Percentiles rank a stretch among this genome's conserved stretches.
These are phyloP conservation scores for Candida suzukii DNA, from an alignment of 805 yeast genomes.

Conservation along the genomic window DNA sequence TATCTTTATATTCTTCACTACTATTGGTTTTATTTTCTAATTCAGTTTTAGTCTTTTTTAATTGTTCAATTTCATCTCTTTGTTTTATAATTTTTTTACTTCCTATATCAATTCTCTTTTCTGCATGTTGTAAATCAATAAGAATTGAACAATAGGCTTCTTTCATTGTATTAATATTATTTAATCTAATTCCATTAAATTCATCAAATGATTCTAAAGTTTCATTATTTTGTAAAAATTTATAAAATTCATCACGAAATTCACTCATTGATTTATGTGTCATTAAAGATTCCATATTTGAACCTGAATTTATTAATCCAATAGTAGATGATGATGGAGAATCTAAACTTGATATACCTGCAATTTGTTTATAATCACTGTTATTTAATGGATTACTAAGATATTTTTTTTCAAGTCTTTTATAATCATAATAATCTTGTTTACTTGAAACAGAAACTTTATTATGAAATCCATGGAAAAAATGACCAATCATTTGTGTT, in stretches of 20 bases:
- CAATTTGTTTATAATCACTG: slow-evolving; percentile 20
- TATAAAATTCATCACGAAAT: slow-evolving; percentile 40
- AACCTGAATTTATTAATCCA: slow-evolving; percentile 6
- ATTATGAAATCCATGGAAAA: slow-evolving; percentile 18
- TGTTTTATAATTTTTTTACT: slow-evolving; percentile 13
- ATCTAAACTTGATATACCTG: slow-evolving; percentile 30
- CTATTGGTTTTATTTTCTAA: slow-evolving; percentile 14
- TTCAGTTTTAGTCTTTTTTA: slow-evolving; percentile 22
- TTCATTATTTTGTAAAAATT: slow-evolving; percentile 32
- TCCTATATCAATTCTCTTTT: slow-evolving; percentile 26
- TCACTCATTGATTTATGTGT: slow-evolving; percentile 61
- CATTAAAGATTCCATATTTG: slow-evolving; percentile 32
- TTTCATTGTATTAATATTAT: slow-evolving; percentile 35
- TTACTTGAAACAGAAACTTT: slow-evolving; percentile 10
- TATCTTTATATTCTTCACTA: neutral
- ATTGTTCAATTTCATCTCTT: slow-evolving; percentile 16
- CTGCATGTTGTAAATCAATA: slow-evolving; percentile 34
- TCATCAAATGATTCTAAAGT: slow-evolving; percentile 42
- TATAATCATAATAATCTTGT: slow-evolving; percentile 45
- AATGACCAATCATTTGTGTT: slow-evolving; percentile 23
- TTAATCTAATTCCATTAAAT: slow-evolving; percentile 31
- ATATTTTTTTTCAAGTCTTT: slow-evolving; percentile 60
- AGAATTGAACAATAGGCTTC: slow-evolving; percentile 39
- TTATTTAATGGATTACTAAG: slow-evolving; percentile 57
- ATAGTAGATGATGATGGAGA: no score